Evolutionary conservation across 106 monocot genomes (phyloP).

Genomic region (Xerophyta viscosa): DNA sequence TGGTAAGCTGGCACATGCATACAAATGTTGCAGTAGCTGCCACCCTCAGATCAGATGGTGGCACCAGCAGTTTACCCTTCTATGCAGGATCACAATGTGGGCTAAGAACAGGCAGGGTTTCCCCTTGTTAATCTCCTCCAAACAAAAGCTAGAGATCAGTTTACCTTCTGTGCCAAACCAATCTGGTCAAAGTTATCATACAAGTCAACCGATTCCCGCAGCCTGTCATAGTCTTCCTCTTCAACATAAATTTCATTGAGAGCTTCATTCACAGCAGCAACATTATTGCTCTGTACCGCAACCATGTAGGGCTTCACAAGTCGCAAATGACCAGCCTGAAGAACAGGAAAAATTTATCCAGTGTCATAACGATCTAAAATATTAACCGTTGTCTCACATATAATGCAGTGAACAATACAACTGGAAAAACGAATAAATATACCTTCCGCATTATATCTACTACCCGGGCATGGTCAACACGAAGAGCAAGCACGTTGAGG

Average conservation of each 20-base stretch:
- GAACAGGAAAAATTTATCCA: not conserved
- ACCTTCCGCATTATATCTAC: conserved; percentile 98
- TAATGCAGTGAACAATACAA: not conserved
- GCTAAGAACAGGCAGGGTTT: too few relatives aligned
- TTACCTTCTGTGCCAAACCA: conserved; percentile 97
- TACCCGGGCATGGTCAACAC: conserved; percentile 91
- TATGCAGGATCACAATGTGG: too few relatives aligned
- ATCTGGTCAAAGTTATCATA: conserved; percentile 99
- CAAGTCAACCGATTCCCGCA: conserved; percentile 93
- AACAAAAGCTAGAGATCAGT: not conserved
- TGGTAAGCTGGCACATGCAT: too few relatives aligned
- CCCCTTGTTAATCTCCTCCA: not conserved
- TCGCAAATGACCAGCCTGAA: conserved; percentile 85
- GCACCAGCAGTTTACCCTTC: not conserved
- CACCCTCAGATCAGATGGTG: not conserved
- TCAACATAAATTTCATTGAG: conserved; percentile 98
- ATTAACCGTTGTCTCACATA: too few relatives aligned
- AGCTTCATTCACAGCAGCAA: conserved; percentile 94
- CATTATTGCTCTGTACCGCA: conserved; percentile 98
- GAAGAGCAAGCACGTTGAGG: conserved; percentile 88
- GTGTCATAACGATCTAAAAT: too few relatives aligned
- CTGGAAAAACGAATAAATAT: not conserved
- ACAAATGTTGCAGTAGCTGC: too few relatives aligned
- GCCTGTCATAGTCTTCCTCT: conserved; percentile 91
- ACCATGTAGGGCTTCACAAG: conserved; percentile 98